A percentile compares a stretch with the other conserved stretches of the same genome.
Conservation (phyloP, 164 flowering plant genomes). For the Aristolochia fimbriata region DNA sequence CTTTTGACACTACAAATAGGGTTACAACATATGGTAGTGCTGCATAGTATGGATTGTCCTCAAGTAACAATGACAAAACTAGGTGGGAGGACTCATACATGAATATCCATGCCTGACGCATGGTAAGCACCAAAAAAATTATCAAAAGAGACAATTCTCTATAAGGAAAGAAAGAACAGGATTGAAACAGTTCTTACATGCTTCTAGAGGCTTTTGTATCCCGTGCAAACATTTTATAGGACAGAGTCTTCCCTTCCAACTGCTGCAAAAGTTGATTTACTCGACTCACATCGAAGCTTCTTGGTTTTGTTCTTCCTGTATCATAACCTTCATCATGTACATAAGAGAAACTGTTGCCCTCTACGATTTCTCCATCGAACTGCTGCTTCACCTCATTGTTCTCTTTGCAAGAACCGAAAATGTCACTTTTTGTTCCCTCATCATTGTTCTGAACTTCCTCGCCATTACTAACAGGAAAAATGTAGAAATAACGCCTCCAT, state of each 20-base stretch:
- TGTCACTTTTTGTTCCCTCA: slow-evolving; percentile 7
- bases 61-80: too few relatives aligned
- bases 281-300: slow-evolving; percentile 39
- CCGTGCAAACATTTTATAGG: slow-evolving; percentile 90
- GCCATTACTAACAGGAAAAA: slow-evolving; percentile 53
- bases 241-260: slow-evolving; percentile 73
- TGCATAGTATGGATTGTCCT: too few relatives aligned
- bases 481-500: slow-evolving; percentile 89
- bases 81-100: too few relatives aligned
- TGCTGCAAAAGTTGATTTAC: slow-evolving; percentile 56
- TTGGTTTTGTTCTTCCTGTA: slow-evolving; percentile 42
- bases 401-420: slow-evolving; percentile 1
- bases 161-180: neutral
- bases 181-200: slow-evolving; percentile 35
- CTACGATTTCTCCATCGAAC: slow-evolving; percentile 13
- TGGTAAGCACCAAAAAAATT: too few relatives aligned
- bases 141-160: too few relatives aligned
- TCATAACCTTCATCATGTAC: slow-evolving; percentile 14
- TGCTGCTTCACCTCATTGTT: slow-evolving; percentile 9
- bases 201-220: slow-evolving; percentile 94
- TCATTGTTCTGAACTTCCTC: slow-evolving; percentile 17
- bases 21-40: too few relatives aligned
- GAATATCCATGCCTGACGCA: too few relatives aligned
- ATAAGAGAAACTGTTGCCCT: slow-evolving; percentile 7
- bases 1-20: too few relatives aligned